phyloP scores from a whole-genome alignment of 2,329 filamentous ascomycete species.

The Talaromyces sp. region DNA sequence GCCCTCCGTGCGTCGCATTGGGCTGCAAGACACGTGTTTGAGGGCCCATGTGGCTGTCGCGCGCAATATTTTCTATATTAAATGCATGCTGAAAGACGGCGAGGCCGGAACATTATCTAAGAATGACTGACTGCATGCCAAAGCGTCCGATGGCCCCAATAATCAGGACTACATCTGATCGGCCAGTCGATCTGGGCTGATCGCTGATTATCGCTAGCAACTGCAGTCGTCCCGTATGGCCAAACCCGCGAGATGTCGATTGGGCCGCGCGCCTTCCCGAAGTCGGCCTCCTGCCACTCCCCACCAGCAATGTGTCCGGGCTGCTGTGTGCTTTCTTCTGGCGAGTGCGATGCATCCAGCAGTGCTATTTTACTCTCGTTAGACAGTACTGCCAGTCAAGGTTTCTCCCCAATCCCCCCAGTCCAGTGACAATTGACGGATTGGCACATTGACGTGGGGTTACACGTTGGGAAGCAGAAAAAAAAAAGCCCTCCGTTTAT shows the following conservation, averaged over 20 bases:
- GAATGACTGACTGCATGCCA: not conserved
- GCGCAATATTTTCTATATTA: not conserved
- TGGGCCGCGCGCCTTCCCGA: too few relatives aligned
- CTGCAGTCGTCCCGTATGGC: too few relatives aligned
- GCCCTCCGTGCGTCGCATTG: not conserved
- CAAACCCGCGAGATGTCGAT: not conserved
- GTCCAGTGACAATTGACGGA: not conserved
- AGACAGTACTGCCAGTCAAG: not conserved
- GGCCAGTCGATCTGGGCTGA: not conserved
- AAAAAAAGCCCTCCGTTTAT: constrained; percentile 4
- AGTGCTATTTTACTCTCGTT: not conserved
- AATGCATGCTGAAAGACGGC: not conserved
- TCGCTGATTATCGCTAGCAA: too few relatives aligned
- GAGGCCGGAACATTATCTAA: not conserved
- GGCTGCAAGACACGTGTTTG: not conserved
- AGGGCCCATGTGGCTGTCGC: not conserved
- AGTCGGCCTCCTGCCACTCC: too few relatives aligned
- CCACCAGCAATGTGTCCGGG: not conserved
- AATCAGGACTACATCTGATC: not conserved
- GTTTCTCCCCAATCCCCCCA: not conserved
- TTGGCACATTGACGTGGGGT: not conserved
- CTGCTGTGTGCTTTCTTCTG: too few relatives aligned
- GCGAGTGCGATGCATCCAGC: not conserved
- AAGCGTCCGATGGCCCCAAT: not conserved
- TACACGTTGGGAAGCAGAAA: not conserved